Evolutionary conservation across 176 grass and related monocot genomes (phyloP).

Genomic region (Carex kokanica): DNA sequence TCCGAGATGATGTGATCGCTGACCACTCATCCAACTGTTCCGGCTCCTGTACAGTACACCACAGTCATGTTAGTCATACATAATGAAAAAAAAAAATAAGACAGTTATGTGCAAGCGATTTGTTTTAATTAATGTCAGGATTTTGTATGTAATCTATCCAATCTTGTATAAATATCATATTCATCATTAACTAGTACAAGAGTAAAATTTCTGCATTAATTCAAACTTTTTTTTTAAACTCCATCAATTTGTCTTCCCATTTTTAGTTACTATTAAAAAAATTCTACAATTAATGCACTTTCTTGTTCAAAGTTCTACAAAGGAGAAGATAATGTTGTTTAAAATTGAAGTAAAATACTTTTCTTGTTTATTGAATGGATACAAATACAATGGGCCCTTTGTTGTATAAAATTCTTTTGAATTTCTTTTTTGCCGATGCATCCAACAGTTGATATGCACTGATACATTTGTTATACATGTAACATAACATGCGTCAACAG

Average conservation of each 20-base stretch:
- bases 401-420: too few species aligned
- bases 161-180: too few species aligned
- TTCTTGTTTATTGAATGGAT: background rate
- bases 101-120: background rate
- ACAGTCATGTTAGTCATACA: background rate
- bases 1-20: constrained; percentile 1
- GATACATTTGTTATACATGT: background rate
- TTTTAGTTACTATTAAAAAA: background rate
- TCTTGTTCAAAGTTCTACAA: background rate
- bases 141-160: too few species aligned
- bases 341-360: background rate
- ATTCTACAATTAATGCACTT: background rate
- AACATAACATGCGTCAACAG: background rate
- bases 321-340: background rate
- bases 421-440: too few species aligned
- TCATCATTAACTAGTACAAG: too few species aligned
- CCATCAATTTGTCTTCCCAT: background rate
- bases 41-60: background rate
- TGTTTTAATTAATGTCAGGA: background rate
- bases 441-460: too few species aligned
- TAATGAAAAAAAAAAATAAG: background rate
- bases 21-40: constrained; percentile 11
- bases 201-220: too few species aligned
- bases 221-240: too few species aligned
- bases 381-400: too few species aligned